Percentiles rank a stretch among this genome's conserved stretches.
Evolutionary conservation across 805 yeast genomes (phyloP).

Genomic region (Yarrowia osloensis): DNA sequence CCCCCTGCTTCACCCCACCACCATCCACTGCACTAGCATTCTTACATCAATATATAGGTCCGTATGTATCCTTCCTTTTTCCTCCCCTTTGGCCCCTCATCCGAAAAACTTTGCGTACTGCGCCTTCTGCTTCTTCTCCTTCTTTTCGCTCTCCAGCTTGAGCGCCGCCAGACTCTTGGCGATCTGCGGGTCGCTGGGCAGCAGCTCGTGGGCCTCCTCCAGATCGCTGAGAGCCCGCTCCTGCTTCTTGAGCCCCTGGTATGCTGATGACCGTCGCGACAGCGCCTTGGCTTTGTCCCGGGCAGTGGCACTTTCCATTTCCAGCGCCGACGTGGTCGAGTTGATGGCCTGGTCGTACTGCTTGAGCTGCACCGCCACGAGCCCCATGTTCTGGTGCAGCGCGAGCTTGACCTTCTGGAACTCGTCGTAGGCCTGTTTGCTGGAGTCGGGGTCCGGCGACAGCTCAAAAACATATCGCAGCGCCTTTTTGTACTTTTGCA

Average conservation of each 20-base stretch:
- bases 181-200: conserved; percentile 75
- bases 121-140: conserved; percentile 50
- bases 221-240: conserved; percentile 70
- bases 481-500: conserved; percentile 72
- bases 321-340: conserved; percentile 68
- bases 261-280: conserved; percentile 82
- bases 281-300: conserved; percentile 80
- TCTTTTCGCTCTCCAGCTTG: conserved; percentile 52
- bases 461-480: conserved; percentile 67
- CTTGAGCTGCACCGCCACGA: conserved; percentile 67
- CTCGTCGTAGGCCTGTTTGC: conserved; percentile 52
- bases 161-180: conserved; percentile 63
- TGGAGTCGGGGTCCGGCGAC: conserved; percentile 55
- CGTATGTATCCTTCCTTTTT: neutral
- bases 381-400: conserved; percentile 68
- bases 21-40: no score
- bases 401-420: conserved; percentile 60
- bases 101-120: conserved; percentile 47
- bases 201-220: conserved; percentile 60
- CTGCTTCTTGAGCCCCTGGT: conserved; percentile 61
- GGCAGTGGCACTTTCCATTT: conserved; percentile 58
- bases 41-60: neutral
- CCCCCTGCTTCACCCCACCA: no score
- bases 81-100: neutral
- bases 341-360: conserved; percentile 56